Conservation (phyloP, 1,284 basidiomycete species). For the Apiotrichum siamense region DNA sequence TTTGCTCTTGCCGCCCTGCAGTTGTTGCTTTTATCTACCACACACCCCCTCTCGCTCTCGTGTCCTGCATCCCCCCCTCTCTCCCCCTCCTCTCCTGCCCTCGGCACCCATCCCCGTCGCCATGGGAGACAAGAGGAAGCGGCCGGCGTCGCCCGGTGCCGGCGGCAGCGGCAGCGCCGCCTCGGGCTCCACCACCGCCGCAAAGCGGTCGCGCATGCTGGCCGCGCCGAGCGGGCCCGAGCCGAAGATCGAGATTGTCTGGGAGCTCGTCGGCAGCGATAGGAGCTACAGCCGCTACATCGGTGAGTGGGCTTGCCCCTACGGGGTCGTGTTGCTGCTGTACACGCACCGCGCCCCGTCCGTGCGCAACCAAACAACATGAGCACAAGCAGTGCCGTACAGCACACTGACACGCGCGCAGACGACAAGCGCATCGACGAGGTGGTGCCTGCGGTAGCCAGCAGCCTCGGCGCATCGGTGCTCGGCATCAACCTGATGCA, state of each 20-base stretch:
- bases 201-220: conserved; percentile 9
- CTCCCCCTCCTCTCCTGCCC: not conserved
- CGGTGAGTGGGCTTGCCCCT: conserved; percentile 5
- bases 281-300: conserved; percentile 1
- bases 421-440: conserved; percentile 11
- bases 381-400: too few species aligned
- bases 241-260: conserved; percentile 7
- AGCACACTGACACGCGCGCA: conserved; percentile 1
- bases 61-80: not conserved
- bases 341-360: too few species aligned
- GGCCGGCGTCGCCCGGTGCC: conserved; percentile 6
- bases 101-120: not conserved
- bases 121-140: conserved; percentile 14
- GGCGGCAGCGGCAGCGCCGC: not conserved
- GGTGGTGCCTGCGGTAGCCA: conserved; percentile 8
- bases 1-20: too few species aligned
- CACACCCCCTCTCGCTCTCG: not conserved
- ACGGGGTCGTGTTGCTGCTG: not conserved
- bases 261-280: conserved; percentile 12
- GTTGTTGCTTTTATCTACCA: not conserved
- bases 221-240: not conserved
- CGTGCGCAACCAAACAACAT: too few species aligned
- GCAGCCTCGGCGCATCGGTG: conserved; percentile 8
- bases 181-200: not conserved
- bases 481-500: conserved; percentile 20